Percentiles rank a stretch among this genome's conserved stretches.
phyloP scores from a whole-genome alignment of 192 early-diverging fungal genomes.

The Dissophora ornata region DNA sequence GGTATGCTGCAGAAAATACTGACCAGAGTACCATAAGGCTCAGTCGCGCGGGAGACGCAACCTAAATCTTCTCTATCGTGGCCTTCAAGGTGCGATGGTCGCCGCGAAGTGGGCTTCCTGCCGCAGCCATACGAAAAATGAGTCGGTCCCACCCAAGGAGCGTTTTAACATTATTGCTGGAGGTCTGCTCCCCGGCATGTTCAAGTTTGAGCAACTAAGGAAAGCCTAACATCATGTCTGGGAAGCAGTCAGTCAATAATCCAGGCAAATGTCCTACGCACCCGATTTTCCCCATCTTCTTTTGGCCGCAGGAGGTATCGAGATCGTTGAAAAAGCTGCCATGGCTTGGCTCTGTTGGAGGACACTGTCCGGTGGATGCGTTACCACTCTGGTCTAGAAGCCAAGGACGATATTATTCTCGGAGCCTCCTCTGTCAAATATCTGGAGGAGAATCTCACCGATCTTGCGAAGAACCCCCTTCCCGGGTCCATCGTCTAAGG shows the following conservation, averaged over 20 bases:
- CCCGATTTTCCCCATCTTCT: too few species aligned
- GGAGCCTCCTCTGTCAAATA: conserved; percentile 50
- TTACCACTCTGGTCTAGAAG: conserved; percentile 41
- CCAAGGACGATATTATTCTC: conserved; percentile 35
- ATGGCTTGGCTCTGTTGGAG: conserved; percentile 29
- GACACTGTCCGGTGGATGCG: conserved; percentile 56
- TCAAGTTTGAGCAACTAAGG: too few species aligned
- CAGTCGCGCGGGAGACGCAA: conserved; percentile 15
- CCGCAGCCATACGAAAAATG: not conserved
- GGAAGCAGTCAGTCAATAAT: too few species aligned
- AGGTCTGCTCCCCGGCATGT: too few species aligned
- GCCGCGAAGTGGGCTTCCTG: not conserved
- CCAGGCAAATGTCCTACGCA: too few species aligned
- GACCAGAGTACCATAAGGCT: too few species aligned
- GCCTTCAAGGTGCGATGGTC: conserved; percentile 2
- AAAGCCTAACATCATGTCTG: too few species aligned
- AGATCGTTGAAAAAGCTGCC: conserved; percentile 38
- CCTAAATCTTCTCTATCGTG: conserved; percentile 21
- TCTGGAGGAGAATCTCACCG: conserved; percentile 56
- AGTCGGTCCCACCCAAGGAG: not conserved
- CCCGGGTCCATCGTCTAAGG: conserved; percentile 59
- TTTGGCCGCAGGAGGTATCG: conserved; percentile 61
- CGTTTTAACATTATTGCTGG: too few species aligned
- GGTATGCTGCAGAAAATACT: too few species aligned
- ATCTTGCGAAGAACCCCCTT: conserved; percentile 62